Base-by-base conservation (phyloP, 2,329 filamentous ascomycete genomes). In the Aureobasidium lini region DNA sequence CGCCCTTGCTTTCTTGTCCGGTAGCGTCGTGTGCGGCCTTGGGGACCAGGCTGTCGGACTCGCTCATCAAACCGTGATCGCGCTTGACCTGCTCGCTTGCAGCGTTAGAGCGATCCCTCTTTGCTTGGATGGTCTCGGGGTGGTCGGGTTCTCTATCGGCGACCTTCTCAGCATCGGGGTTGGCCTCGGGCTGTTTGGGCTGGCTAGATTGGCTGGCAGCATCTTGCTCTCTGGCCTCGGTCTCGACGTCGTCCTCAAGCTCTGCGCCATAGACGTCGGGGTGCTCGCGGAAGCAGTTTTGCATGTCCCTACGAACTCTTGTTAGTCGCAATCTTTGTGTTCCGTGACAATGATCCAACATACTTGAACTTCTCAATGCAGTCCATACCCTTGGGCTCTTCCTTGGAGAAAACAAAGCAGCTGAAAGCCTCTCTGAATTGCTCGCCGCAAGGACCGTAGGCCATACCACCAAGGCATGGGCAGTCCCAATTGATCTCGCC, bases 401-500 rank as follows among this genome's bases (percentile, higher is more conserved):
- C 90, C 43, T 84, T 85, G 3, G 90, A 95, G 77, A 87, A 94
- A n/a, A 99, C 91, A 69, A 99, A 99, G 78, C 94, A 99, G 82
- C 91, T 96, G 69, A 99, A 99, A 0, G 94, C 94, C 28, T 86
- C 86, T 79, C 87, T 91, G 82, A 99, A 99, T 70, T 97, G 86
- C 72, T 95, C 90, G 49, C 94, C 94, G 72, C 94, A 99, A 57
- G 94, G 94, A 0, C 94, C 94, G 70, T 96, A 78, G 7, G 94
- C 94, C 94, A 99, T 99, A 57, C 94, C 94, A 50, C 94, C 94
- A 36, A 99, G 79, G 73, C 94, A 99, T 15, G 94, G 94, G 75
- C 94, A 99, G 73, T 97, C 94, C 94, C 94, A 99, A 81, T 99
- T 99, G 77, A 99, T 99, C 81, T 99, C 94, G 66, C 94, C 94